phyloP scores from a whole-genome alignment of 495 filamentous ascomycete species.

The Talaromyces nanjingensis region DNA sequence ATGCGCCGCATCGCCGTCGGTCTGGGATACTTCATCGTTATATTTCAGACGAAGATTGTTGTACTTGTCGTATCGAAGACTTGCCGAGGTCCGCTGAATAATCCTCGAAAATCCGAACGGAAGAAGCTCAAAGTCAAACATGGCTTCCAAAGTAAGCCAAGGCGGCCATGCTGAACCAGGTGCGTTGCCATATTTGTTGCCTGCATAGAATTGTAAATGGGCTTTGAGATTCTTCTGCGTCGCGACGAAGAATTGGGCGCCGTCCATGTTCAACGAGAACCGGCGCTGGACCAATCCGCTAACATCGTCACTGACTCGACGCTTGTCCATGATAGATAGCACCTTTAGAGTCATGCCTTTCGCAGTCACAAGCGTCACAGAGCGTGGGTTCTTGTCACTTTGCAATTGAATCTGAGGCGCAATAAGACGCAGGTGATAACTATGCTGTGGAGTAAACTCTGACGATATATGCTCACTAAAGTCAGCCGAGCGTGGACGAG shows the following conservation, averaged over 20 bases:
- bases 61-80: slow-evolving; percentile 92
- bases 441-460: slow-evolving; percentile 91
- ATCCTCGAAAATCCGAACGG: slow-evolving; percentile 95
- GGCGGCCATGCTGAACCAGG: slow-evolving; percentile 87
- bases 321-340: slow-evolving; percentile 95
- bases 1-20: slow-evolving; percentile 29
- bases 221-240: slow-evolving; percentile 81
- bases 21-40: slow-evolving; percentile 82
- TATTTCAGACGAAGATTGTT: slow-evolving; percentile 96
- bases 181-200: slow-evolving; percentile 83
- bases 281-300: slow-evolving; percentile 91
- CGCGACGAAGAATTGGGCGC: slow-evolving; percentile 95
- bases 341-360: slow-evolving; percentile 97
- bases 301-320: slow-evolving; percentile 83
- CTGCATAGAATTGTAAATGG: slow-evolving; percentile 86
- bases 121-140: slow-evolving; percentile 89
- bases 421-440: slow-evolving; percentile 89
- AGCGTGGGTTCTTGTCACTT: slow-evolving; percentile 93
- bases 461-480: slow-evolving; percentile 69
- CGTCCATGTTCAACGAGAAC: slow-evolving; percentile 90
- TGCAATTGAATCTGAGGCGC: slow-evolving; percentile 96
- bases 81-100: slow-evolving; percentile 90
- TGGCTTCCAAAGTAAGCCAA: slow-evolving; percentile 95
- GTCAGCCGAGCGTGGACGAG: slow-evolving; percentile 38
- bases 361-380: slow-evolving; percentile 85